phyloP scores from a whole-genome alignment of 2,329 filamentous ascomycete genomes.

The Curvularia eragrostidis region DNA sequence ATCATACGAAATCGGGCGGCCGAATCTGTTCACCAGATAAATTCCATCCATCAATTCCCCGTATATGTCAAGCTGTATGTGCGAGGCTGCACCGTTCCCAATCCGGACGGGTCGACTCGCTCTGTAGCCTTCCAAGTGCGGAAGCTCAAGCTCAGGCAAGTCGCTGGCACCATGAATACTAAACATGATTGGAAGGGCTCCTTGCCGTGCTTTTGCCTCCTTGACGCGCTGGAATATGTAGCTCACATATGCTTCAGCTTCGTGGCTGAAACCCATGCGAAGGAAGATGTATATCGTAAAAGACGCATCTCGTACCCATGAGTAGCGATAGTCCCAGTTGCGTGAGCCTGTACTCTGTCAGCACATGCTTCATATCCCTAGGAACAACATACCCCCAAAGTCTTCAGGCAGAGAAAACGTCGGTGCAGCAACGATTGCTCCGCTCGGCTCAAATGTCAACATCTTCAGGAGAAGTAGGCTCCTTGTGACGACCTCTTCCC shows the following conservation, averaged over 20 bases:
- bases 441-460: slow-evolving; percentile 78
- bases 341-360: slow-evolving; percentile 53
- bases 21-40: slow-evolving; percentile 80
- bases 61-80: slow-evolving; percentile 81
- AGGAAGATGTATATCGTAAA: slow-evolving; percentile 80
- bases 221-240: slow-evolving; percentile 77
- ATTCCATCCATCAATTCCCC: slow-evolving; percentile 79
- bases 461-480: slow-evolving; percentile 78
- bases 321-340: slow-evolving; percentile 75
- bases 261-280: slow-evolving; percentile 75
- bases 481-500: slow-evolving; percentile 73
- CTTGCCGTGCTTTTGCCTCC: slow-evolving; percentile 64
- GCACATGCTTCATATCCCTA: not conserved
- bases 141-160: slow-evolving; percentile 72
- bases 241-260: slow-evolving; percentile 79
- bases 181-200: slow-evolving; percentile 80
- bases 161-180: slow-evolving; percentile 73
- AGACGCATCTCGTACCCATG: slow-evolving; percentile 78
- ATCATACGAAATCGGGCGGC: slow-evolving; percentile 76
- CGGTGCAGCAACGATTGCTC: slow-evolving; percentile 76
- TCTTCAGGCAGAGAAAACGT: slow-evolving; percentile 81
- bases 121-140: slow-evolving; percentile 75
- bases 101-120: slow-evolving; percentile 75
- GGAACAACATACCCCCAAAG: slow-evolving; percentile 29
- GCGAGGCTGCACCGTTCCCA: slow-evolving; percentile 77